phyloP scores from a whole-genome alignment of 352 stramenopile genomes.

The Elongisporangium undulatum region DNA sequence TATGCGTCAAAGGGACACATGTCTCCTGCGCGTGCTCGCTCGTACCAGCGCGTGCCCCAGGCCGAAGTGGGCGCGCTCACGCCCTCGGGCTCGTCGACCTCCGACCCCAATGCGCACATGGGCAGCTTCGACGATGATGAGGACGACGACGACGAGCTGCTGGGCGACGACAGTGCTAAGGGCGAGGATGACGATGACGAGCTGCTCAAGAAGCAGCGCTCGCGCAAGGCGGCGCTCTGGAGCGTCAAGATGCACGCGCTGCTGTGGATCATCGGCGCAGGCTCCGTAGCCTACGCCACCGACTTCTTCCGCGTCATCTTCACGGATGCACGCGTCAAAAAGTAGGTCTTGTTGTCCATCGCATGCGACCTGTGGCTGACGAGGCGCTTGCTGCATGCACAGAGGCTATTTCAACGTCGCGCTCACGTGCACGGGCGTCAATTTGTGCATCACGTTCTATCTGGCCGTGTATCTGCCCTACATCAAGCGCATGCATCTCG shows the following conservation, averaged over 20 bases:
- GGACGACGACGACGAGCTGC: conserved; percentile 10
- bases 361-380: conserved; percentile 2
- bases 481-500: conserved; percentile 72
- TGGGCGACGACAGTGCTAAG: conserved; percentile 19
- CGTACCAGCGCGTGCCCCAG: conserved; percentile 50
- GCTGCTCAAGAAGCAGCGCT: conserved; percentile 20
- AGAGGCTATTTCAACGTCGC: conserved; percentile 82
- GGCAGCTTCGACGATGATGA: conserved; percentile 26
- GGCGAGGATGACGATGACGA: conserved; percentile 30
- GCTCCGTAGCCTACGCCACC: conserved; percentile 46
- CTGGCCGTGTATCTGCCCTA: conserved; percentile 85
- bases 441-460: conserved; percentile 86
- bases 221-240: conserved; percentile 43
- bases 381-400: background rate
- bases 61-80: conserved; percentile 12
- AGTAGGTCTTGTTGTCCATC: conserved; percentile 17
- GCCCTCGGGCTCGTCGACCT: conserved; percentile 2
- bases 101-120: conserved; percentile 15
- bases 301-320: conserved; percentile 75
- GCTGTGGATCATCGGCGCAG: conserved; percentile 62
- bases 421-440: conserved; percentile 73
- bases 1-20: background rate
- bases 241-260: conserved; percentile 75
- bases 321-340: conserved; percentile 45
- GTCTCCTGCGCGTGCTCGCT: background rate